Evolutionary conservation across 768 basidiomycete genomes (phyloP), one percentile per base, ranked within the genome.

Genomic region (Kwoniella heveanensis): DNA sequence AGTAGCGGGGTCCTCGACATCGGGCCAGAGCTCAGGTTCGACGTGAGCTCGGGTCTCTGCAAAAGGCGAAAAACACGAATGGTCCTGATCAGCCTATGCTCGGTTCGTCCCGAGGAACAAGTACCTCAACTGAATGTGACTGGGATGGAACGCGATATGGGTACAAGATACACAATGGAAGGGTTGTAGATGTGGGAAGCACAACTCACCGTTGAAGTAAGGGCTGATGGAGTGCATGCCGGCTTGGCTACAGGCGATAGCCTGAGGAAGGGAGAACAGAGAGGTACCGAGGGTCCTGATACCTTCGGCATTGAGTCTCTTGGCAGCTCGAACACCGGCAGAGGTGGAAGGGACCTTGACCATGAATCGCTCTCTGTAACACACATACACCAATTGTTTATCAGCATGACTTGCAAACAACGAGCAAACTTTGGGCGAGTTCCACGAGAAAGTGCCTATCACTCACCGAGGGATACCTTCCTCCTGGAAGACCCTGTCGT

Each of bases 341-440:
- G 84, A 83, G 0, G 85, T 86, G 15, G 83, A 79, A 19, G 86
- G 86, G 46, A 87, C 85, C 72, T 87, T 87, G 76, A 87, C 84
- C 70, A 85, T 85, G 24, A 85, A 84, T 12, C 85, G 81, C 25
- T 82, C 79, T 46, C 71, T 75, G 13, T 22, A n/a, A n/a, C n/a
- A n/a, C n/a, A n/a, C n/a, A n/a, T n/a, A n/a, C n/a, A n/a, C n/a
- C n/a, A n/a, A n/a, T n/a, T n/a, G n/a, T n/a, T n/a, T n/a, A n/a
- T n/a, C n/a, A n/a, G n/a, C n/a, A n/a, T n/a, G n/a, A n/a, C n/a
- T n/a, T n/a, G n/a, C n/a, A n/a, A n/a, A n/a, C n/a, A n/a, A n/a
- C n/a, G n/a, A n/a, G n/a, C n/a, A n/a, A n/a, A n/a, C n/a, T n/a
- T n/a, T n/a, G n/a, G n/a, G n/a, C n/a, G n/a, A n/a, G n/a, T n/a